Evolutionary conservation across 2,329 filamentous ascomycete genomes (phyloP), one percentile per base, ranked within the genome.

Genomic region (Sclerotinia spermophila): DNA sequence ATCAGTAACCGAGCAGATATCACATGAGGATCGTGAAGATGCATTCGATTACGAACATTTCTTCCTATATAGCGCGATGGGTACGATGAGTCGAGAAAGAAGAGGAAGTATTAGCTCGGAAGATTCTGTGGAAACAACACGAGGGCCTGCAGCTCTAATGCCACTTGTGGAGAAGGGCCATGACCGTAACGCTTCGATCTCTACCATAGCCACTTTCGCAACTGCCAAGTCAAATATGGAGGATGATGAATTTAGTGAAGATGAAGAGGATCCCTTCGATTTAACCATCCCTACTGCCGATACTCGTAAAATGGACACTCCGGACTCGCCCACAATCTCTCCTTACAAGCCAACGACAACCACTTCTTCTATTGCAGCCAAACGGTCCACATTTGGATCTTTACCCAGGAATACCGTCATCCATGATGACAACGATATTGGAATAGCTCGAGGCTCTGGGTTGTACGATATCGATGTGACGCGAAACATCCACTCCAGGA

Each of bases 31-130:
- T 79, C 91, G 95, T 30, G 90, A 94, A 75, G 95, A 98, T 80
- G 94, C 94, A 1, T 98, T 98, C 77, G 95, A 98, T 79, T 98
- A 98, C 73, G 92, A 97, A 80, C 90, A 97, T 79, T 97, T 97
- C 82, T 97, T 97, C 80, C 85, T 97, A 21, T 94, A 97, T 80
- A 97, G 93, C 75, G 93, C 94, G 17, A 90, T 97, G 86, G 94
- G 93, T 8, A 93, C 86, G 3, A 90, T 93, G 77, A 89, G 86
- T 74, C 81, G 83, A n/a, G 80, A 85, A 71, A 79, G 78, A 7
- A 79, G 82, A 53, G 83, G 82, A 65, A 90, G 89, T 76, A 84
- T 83, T 71, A 85, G 82, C 75, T 90, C 88, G 0, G 86, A 87
- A 56, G 86, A 84, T 71, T 90, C 89, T 21, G 84, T 87, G 2